Percentiles rank a stretch among this genome's conserved stretches.
These are phyloP conservation scores for Hylodesmum podocarpum DNA, from an alignment of 306 rosid genomes.

Conservation along the genomic window DNA sequence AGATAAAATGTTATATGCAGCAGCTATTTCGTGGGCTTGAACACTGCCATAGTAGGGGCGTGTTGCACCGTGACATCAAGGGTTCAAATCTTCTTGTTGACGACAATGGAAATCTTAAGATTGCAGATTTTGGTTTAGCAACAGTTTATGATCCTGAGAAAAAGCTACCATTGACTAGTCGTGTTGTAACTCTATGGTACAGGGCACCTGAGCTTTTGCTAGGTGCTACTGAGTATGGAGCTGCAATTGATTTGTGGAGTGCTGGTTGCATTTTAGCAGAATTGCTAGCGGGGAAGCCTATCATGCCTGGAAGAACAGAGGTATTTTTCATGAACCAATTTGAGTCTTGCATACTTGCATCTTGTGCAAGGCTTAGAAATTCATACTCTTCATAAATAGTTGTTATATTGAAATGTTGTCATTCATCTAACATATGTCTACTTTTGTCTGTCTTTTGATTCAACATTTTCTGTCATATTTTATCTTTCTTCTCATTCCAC, in stretches of 20 bases:
- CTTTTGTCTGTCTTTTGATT: background rate
- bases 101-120: constrained; percentile 78
- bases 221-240: constrained; percentile 80
- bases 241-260: constrained; percentile 88
- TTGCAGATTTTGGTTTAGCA: constrained; percentile 93
- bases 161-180: constrained; percentile 78
- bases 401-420: background rate
- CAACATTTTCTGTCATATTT: background rate
- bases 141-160: constrained; percentile 59
- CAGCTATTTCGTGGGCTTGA: constrained; percentile 82
- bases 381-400: background rate
- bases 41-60: constrained; percentile 81
- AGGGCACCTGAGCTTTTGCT: constrained; percentile 96
- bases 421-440: background rate
- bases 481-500: too few relatives aligned
- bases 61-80: constrained; percentile 92
- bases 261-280: constrained; percentile 91
- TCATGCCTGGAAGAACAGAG: constrained; percentile 99
- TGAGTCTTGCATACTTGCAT: background rate
- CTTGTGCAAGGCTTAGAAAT: background rate
- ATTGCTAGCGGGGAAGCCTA: constrained; percentile 77
- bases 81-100: constrained; percentile 86
- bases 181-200: constrained; percentile 92
- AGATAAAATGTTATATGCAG: constrained; percentile 83
- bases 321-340: constrained; percentile 33